Conservation (phyloP, 441 rosid genomes). For the Hypseocharis bilobata region DNA sequence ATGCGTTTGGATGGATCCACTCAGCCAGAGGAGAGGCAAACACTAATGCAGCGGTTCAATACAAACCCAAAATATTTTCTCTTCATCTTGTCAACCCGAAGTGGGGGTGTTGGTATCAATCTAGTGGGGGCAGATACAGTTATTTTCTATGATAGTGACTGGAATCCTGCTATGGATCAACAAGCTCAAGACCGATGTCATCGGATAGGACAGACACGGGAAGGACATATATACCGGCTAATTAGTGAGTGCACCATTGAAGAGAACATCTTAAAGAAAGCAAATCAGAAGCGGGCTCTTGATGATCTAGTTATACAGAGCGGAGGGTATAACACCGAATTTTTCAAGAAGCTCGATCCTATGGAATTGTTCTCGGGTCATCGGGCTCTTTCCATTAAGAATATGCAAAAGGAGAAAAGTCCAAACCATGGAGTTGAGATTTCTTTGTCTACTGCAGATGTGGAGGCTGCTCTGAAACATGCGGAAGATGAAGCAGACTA, state of each 20-base stretch:
- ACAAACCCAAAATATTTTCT: slow-evolving; percentile 96
- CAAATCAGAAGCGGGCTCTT: slow-evolving; percentile 98
- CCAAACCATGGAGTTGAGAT: slow-evolving; percentile 39
- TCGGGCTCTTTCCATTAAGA: slow-evolving; percentile 48
- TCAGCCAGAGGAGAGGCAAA: slow-evolving; percentile 97
- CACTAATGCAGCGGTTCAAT: slow-evolving; percentile 97
- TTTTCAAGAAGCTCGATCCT: slow-evolving; percentile 98
- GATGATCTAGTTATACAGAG: slow-evolving; percentile 97
- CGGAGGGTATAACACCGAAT: slow-evolving; percentile 93
- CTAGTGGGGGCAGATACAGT: slow-evolving; percentile 99
- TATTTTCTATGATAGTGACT: slow-evolving; percentile 94
- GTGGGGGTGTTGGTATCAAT: slow-evolving; percentile 99
- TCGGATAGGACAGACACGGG: slow-evolving; percentile 99
- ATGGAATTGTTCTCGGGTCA: slow-evolving; percentile 91
- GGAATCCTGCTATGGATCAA: slow-evolving; percentile 99
- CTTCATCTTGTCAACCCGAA: slow-evolving; percentile 94
- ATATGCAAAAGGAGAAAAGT: slow-evolving; percentile 46
- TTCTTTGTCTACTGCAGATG: slow-evolving; percentile 78
- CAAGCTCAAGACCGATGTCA: slow-evolving; percentile 99
- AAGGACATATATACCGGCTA: slow-evolving; percentile 89
- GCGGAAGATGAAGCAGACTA: slow-evolving; percentile 99
- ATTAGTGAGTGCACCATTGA: slow-evolving; percentile 98
- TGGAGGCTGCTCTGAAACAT: slow-evolving; percentile 92
- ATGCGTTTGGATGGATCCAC: slow-evolving; percentile 99
- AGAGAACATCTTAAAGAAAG: slow-evolving; percentile 95